Evolutionary conservation across 2,329 filamentous ascomycete species (phyloP).

Genomic region (Ophiobolus disseminans): DNA sequence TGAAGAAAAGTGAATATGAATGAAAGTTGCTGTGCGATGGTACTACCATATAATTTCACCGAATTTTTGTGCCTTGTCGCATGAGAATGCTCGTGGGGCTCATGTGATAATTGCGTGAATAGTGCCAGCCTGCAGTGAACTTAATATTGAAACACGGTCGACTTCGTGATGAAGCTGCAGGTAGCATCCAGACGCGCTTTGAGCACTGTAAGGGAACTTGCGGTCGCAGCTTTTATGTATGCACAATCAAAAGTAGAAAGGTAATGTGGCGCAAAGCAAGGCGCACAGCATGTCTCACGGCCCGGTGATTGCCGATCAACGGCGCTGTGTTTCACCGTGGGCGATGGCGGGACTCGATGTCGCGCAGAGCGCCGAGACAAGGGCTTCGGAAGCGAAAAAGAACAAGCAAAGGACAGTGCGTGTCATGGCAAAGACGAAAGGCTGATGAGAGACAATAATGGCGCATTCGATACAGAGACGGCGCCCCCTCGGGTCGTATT

Average conservation of each 20-base stretch:
- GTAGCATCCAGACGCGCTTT: no score
- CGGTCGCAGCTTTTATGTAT: neutral
- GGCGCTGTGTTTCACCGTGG: constrained; percentile 22
- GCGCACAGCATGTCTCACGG: constrained; percentile 12
- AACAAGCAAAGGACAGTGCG: constrained; percentile 3
- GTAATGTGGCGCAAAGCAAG: neutral
- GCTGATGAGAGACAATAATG: neutral
- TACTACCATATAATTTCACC: no score
- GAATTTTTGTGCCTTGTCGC: no score
- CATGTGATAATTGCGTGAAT: no score
- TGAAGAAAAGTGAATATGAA: no score
- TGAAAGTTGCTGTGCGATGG: no score
- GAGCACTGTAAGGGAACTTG: no score
- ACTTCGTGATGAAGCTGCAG: no score
- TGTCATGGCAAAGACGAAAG: neutral
- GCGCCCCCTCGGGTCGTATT: neutral
- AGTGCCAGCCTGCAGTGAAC: no score
- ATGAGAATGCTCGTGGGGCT: no score
- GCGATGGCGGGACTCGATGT: constrained; percentile 6
- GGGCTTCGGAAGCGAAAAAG: constrained; percentile 4
- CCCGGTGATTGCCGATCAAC: constrained; percentile 10
- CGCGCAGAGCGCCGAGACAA: constrained; percentile 3
- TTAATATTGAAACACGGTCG: no score
- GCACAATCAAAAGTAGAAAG: neutral
- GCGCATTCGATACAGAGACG: neutral